Base-by-base conservation (phyloP, 352 stramenopile species). In the Phytophthora quininea region DNA sequence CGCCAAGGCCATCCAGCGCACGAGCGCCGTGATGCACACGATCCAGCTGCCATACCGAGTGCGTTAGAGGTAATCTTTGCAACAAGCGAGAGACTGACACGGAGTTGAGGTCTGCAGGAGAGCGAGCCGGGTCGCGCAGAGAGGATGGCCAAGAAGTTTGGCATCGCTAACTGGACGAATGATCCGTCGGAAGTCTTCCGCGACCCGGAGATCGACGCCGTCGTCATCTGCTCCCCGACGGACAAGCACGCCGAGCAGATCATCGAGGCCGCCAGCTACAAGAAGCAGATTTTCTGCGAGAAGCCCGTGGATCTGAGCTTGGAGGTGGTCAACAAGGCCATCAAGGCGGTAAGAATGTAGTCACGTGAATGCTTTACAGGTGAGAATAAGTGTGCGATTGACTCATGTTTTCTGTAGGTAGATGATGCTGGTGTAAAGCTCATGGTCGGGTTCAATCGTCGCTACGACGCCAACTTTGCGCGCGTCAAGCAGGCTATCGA, bases 221-320 rank as follows among this genome's bases (percentile, higher is more conserved):
- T 99, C 11, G 88, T 97, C 82, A 98, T 99, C 79, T 99, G 96
- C 75, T 99, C 95, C 11, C 96, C 96, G 3, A 98, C 92, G 15
- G 75, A 88, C 32, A 93, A 85, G 54, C 96, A 99, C 81, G 96
- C 96, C 12, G 88, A 98, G 65, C 96, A 98, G 81, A 98, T 98
- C 71, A 95, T 98, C 46, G 87, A 92, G 35, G 93, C 89, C 27
- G 96, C 96, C 15, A 85, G 84, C 12, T 85, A 95, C 64, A 90
- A 91, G 49, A 99, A 99, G 74, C 87, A 98, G 70, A 95, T 98
- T 46, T 98, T 98, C 63, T 98, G 93, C 68, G 94, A 98, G 79
- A 98, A 98, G 65, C 95, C 95, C 10, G 92, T 98, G 62, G 94
- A 97, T 49, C 92, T 97, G n/a, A 92, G 95, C 69, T 74, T 98